Percentiles rank a stretch among this genome's conserved stretches.
Conservation (phyloP, 2,329 filamentous ascomycete species). For the Epicoccum nigrum region DNA sequence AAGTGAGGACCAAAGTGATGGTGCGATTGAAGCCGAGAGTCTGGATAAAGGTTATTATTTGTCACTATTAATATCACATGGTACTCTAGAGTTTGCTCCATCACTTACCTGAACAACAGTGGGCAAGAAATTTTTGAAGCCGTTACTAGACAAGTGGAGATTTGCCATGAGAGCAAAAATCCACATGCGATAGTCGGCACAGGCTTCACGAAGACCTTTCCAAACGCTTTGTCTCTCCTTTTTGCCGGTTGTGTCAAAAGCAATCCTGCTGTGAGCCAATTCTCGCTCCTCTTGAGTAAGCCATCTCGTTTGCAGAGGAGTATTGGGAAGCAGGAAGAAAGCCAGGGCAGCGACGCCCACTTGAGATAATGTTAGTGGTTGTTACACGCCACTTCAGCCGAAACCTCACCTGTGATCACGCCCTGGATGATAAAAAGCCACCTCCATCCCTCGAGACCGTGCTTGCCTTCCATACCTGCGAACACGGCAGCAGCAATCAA, state of each 20-base stretch:
- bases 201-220: constrained; percentile 20
- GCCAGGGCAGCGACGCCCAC: constrained; percentile 14
- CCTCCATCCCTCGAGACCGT: constrained; percentile 51
- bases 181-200: constrained; percentile 26
- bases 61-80: too few relatives aligned
- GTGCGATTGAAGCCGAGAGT: constrained; percentile 39
- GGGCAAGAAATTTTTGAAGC: constrained; percentile 17
- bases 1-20: constrained; percentile 35
- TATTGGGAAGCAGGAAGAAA: constrained; percentile 28
- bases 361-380: background rate
- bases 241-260: constrained; percentile 53
- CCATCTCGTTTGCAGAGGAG: constrained; percentile 48
- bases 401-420: constrained; percentile 36
- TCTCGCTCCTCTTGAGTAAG: constrained; percentile 52
- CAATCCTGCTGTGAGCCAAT: constrained; percentile 27
- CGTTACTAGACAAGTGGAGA: constrained; percentile 15
- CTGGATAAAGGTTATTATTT: background rate
- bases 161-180: constrained; percentile 26
- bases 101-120: constrained; percentile 13
- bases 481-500: constrained; percentile 49
- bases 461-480: constrained; percentile 45
- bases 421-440: constrained; percentile 54
- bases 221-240: constrained; percentile 26
- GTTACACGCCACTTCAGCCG: background rate
- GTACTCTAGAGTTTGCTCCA: too few relatives aligned